These are phyloP conservation scores for Claviceps arundinis DNA, from an alignment of 2,329 filamentous ascomycete species.

Conservation along the genomic window DNA sequence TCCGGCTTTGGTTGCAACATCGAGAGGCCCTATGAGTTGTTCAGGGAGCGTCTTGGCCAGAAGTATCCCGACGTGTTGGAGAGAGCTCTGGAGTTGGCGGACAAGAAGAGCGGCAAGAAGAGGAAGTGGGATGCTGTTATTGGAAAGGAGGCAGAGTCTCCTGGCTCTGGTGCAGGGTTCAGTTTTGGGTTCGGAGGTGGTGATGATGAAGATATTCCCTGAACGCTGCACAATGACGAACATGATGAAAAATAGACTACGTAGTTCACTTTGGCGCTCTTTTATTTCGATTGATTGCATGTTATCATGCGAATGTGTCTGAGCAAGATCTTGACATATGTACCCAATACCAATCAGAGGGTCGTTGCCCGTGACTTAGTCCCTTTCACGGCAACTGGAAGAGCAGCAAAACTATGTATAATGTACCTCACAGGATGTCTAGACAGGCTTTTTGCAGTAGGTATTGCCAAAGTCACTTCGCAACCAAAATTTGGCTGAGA, in stretches of 20 bases:
- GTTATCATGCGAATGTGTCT: too few relatives aligned
- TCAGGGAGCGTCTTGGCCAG: slow-evolving; percentile 53
- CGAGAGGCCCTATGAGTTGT: slow-evolving; percentile 59
- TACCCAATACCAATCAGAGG: not conserved
- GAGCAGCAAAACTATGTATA: not conserved
- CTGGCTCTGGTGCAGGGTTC: slow-evolving; percentile 25
- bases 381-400: not conserved
- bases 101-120: slow-evolving; percentile 54
- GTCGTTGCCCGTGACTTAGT: not conserved
- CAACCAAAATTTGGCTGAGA: not conserved
- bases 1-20: slow-evolving; percentile 70
- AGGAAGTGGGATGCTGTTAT: slow-evolving; percentile 79
- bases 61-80: slow-evolving; percentile 54
- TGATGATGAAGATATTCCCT: slow-evolving; percentile 33
- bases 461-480: not conserved
- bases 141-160: slow-evolving; percentile 20
- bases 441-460: not conserved
- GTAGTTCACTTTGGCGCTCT: not conserved
- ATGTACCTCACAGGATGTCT: too few relatives aligned
- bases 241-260: not conserved
- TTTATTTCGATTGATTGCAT: not conserved
- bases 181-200: slow-evolving; percentile 40
- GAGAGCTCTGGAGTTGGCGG: slow-evolving; percentile 50
- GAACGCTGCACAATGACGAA: not conserved
- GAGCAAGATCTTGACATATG: not conserved